phyloP scores from a whole-genome alignment of 331 rosid genomes.

The Malus hybrid region DNA sequence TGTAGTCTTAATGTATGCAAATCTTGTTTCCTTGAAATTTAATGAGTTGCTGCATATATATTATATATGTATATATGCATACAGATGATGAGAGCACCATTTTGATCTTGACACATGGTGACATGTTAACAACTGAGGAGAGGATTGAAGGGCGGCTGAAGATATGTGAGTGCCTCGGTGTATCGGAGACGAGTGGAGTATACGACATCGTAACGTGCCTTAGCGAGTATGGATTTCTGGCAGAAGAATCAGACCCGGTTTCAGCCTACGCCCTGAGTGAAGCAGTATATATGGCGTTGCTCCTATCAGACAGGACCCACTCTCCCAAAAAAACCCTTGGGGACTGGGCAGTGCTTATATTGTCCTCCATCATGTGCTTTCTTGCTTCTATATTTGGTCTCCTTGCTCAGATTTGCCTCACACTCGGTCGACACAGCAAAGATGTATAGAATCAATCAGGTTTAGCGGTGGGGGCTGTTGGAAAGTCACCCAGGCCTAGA shows the following conservation, averaged over 20 bases:
- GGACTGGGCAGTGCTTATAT: constrained; percentile 18
- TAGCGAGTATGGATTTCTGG: constrained; percentile 31
- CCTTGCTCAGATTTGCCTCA: constrained; percentile 29
- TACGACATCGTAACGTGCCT: constrained; percentile 38
- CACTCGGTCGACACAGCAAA: constrained; percentile 6
- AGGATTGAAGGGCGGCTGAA: constrained; percentile 36
- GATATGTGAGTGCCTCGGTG: constrained; percentile 22
- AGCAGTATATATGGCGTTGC: constrained; percentile 35
- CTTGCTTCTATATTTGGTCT: constrained; percentile 22
- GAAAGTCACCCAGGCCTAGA: too few relatives aligned
- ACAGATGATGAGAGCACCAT: constrained; percentile 30
- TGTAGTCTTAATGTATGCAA: too few relatives aligned
- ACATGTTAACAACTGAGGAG: constrained; percentile 38
- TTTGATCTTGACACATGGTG: constrained; percentile 41
- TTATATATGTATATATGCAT: background rate
- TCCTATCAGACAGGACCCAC: constrained; percentile 29
- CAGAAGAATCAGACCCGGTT: constrained; percentile 37
- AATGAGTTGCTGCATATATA: too few relatives aligned
- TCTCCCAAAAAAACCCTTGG: constrained; percentile 21
- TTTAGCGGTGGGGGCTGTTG: too few relatives aligned
- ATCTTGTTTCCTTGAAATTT: too few relatives aligned
- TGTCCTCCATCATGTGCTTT: constrained; percentile 28
- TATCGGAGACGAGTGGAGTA: constrained; percentile 35
- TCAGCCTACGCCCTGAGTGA: constrained; percentile 34
- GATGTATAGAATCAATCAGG: background rate